Evolutionary conservation across 2,329 filamentous ascomycete genomes (phyloP), one percentile per base, ranked within the genome.

Genomic region (Venturia carpophila): DNA sequence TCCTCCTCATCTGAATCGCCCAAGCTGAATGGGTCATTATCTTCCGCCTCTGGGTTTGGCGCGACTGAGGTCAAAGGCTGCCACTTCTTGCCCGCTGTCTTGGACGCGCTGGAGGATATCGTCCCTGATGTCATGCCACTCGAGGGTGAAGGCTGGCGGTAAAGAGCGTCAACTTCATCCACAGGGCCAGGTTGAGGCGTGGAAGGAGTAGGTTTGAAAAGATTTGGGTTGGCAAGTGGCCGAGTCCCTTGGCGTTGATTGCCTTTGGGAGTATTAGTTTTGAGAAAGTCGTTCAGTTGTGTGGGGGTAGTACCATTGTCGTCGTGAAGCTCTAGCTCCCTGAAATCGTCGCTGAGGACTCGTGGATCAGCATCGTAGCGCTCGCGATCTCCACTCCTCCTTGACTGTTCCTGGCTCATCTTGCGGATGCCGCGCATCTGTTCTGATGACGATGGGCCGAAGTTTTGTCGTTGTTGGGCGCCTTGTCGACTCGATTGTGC

Each of bases 11-110:
- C 92, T 72, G 91, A 96, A 71, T 97, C 93, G 5, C 94, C 94
- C 17, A 99, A 83, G 72, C 92, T 97, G 78, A 99, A 99, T 0
- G 94, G 94, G 73, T 99, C 94, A 71, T 96, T 93, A 70, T 97
- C 80, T 27, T 78, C 92, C 21, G 84, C 83, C 67, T 96, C 89
- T 17, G 93, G 92, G 68, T 85, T 88, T 0, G 92, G 91, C 68
- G 95, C 90, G 17, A 97, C 86, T 0, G 88, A 83, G 15, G 92
- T 91, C 70, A 99, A 79, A 11, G 94, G 93, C 76, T 99, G 93
- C 94, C 94, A 99, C 79, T 99, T 99, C 83, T 92, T 97, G 58
- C 79, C 77, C 60, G 81, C 80, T n/a, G 72, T 69, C 66, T 75
- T 76, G 24, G 68, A 70, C 30, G 70, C 19, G 37, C 41, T 17